Evolutionary conservation across 2,329 filamentous ascomycete species (phyloP).

Genomic region (Sphaerulina populicola): DNA sequence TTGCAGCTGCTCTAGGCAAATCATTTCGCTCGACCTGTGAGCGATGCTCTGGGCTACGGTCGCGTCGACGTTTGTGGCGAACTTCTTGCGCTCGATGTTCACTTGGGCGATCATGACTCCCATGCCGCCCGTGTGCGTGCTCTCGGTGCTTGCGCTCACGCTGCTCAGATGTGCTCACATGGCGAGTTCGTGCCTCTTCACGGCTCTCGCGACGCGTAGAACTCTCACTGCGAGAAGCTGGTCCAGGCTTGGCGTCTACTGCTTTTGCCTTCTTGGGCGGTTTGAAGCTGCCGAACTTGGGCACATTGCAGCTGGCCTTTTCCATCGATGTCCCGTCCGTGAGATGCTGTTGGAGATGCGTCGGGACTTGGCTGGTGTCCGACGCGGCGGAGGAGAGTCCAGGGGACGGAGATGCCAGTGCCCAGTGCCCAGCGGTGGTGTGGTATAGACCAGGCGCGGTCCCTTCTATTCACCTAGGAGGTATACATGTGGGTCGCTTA

Average conservation of each 20-base stretch:
- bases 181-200: not conserved
- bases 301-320: slow-evolving; percentile 42
- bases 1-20: not conserved
- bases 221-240: not conserved
- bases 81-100: slow-evolving; percentile 1
- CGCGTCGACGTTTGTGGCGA: not conserved
- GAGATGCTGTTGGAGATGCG: not conserved
- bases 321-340: slow-evolving; percentile 7
- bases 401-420: too few relatives aligned
- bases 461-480: too few relatives aligned
- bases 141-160: not conserved
- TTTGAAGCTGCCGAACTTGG: slow-evolving; percentile 69
- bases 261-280: slow-evolving; percentile 40
- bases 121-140: not conserved
- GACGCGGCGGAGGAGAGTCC: too few relatives aligned
- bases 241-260: not conserved
- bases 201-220: not conserved
- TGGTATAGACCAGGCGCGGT: too few relatives aligned
- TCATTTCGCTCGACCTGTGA: not conserved
- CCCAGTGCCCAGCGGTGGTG: too few relatives aligned
- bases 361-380: not conserved
- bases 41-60: not conserved
- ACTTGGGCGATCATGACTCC: not conserved
- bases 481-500: not conserved
- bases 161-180: slow-evolving; percentile 1